Evolutionary conservation across 805 yeast genomes (phyloP).

Genomic region (Ogataea thermomethanolica): DNA sequence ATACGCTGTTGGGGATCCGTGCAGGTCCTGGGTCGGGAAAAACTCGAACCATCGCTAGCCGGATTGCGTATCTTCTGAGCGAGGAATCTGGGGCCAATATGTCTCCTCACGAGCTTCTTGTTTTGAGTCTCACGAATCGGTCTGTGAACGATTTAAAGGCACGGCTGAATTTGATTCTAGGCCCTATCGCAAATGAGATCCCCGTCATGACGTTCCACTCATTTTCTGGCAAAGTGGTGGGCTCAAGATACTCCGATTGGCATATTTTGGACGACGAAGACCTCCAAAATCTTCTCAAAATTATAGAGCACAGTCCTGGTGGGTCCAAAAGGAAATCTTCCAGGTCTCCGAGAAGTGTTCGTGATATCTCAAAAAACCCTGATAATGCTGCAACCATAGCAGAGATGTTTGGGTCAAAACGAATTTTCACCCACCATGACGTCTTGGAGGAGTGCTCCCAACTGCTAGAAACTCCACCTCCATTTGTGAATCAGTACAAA

Average conservation of each 20-base stretch:
- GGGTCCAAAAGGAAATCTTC: not conserved
- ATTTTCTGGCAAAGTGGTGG: conserved; percentile 49
- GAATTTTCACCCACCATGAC: conserved; percentile 27
- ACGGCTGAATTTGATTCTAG: conserved; percentile 33
- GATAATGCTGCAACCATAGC: conserved; percentile 12
- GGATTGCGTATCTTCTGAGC: conserved; percentile 47
- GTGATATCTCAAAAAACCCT: conserved; percentile 9
- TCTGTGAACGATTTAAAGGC: conserved; percentile 49
- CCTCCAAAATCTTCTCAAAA: conserved; percentile 16
- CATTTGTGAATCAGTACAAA: conserved; percentile 27
- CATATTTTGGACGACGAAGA: conserved; percentile 49
- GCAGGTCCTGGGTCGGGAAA: conserved; percentile 82
- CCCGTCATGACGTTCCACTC: conserved; percentile 61
- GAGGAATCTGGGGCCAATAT: conserved; percentile 29
- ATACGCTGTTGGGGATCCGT: conserved; percentile 45
- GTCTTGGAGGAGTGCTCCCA: conserved; percentile 21
- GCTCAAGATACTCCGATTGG: conserved; percentile 32
- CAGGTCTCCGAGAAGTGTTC: not conserved
- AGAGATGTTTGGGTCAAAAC: conserved; percentile 18
- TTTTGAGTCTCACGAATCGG: conserved; percentile 65
- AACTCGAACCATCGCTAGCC: conserved; percentile 53
- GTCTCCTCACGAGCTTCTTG: conserved; percentile 52
- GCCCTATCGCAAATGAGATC: conserved; percentile 34
- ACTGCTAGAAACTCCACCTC: conserved; percentile 20
- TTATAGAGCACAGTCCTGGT: not conserved